Conservation (phyloP, 768 basidiomycete species). For the Rubroboletus satanas region DNA sequence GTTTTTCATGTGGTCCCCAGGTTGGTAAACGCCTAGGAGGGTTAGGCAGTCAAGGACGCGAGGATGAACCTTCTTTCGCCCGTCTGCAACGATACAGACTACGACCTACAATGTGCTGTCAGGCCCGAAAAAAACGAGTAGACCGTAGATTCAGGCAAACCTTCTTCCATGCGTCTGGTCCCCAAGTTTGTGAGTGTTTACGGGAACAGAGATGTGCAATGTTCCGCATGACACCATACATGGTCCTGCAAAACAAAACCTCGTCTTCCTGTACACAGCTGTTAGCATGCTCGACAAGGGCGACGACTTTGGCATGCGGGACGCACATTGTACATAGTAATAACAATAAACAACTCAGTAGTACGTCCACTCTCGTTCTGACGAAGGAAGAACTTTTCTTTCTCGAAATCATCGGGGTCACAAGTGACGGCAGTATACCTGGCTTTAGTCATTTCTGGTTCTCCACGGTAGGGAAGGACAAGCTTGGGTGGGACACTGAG, state of each 20-base stretch:
- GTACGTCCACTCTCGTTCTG: constrained; percentile 76
- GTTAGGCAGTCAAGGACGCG: constrained; percentile 87
- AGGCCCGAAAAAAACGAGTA: background rate
- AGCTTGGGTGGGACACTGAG: constrained; percentile 81
- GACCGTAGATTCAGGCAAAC: constrained; percentile 29
- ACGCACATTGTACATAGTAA: constrained; percentile 95
- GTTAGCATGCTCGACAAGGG: constrained; percentile 13
- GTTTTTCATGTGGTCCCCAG: constrained; percentile 56
- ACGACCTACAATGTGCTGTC: constrained; percentile 55
- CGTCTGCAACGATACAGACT: constrained; percentile 89
- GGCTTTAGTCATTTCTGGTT: constrained; percentile 69
- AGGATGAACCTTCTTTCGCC: constrained; percentile 77
- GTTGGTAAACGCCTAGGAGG: constrained; percentile 90
- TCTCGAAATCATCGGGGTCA: constrained; percentile 89
- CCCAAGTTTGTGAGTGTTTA: constrained; percentile 93
- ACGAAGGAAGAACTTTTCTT: constrained; percentile 76
- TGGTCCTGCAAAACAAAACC: constrained; percentile 83
- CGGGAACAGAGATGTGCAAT: constrained; percentile 79
- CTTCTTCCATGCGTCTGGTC: constrained; percentile 95
- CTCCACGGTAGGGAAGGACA: constrained; percentile 65
- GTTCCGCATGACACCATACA: constrained; percentile 93
- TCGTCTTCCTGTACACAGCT: constrained; percentile 66
- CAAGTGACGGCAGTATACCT: constrained; percentile 90
- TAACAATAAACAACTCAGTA: constrained; percentile 90
- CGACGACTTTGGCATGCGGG: background rate